Conservation (phyloP, 2,329 filamentous ascomycete species). For the Phialophora tarda region DNA sequence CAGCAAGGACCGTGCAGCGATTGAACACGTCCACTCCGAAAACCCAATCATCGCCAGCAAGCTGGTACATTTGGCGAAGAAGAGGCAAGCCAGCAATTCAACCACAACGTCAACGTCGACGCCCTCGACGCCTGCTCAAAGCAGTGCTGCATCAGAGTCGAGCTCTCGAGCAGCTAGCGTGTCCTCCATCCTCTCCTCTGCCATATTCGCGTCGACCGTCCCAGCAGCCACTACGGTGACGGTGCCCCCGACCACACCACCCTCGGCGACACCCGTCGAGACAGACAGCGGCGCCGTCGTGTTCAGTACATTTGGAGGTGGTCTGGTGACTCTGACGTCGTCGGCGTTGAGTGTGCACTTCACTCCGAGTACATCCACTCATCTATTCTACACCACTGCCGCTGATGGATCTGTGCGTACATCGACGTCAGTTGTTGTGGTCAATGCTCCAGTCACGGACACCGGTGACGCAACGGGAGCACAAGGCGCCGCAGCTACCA, state of each 20-base stretch:
- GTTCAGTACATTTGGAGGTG: conserved; percentile 42
- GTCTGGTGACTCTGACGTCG: conserved; percentile 40
- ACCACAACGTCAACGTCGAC: conserved; percentile 37
- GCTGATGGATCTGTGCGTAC: conserved; percentile 51
- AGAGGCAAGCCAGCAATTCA: conserved; percentile 53
- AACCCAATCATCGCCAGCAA: conserved; percentile 67
- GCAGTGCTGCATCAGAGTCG: conserved; percentile 33
- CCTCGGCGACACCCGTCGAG: conserved; percentile 35
- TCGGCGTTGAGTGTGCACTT: conserved; percentile 38
- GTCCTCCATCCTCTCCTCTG: conserved; percentile 37
- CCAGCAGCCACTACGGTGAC: conserved; percentile 37
- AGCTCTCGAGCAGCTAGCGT: conserved; percentile 35
- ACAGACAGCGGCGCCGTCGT: conserved; percentile 40
- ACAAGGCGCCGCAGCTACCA: conserved; percentile 36
- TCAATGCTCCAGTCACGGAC: conserved; percentile 46
- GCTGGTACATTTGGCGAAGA: conserved; percentile 68
- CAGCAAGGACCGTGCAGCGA: conserved; percentile 66
- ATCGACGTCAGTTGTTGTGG: conserved; percentile 53
- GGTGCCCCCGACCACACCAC: conserved; percentile 35
- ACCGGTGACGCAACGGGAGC: conserved; percentile 38
- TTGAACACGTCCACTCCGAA: conserved; percentile 66
- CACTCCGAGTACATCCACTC: conserved; percentile 48
- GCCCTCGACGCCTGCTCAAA: conserved; percentile 38
- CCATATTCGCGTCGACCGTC: conserved; percentile 37
- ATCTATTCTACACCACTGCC: conserved; percentile 49